Evolutionary conservation across 305 asterid genomes (phyloP).

Genomic region (Fraxinus dipetala): DNA sequence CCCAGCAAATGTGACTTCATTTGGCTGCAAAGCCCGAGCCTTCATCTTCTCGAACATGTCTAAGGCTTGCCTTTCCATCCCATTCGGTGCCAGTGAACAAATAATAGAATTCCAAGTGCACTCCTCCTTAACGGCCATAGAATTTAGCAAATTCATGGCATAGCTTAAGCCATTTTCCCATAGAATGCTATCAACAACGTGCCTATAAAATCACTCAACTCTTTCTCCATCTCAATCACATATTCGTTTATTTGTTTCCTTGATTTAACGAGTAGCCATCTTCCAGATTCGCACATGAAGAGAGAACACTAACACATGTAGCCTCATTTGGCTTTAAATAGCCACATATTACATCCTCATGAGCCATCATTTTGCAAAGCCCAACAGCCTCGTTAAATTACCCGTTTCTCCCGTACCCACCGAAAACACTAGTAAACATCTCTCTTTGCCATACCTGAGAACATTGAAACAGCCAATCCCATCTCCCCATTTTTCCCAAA

Average conservation of each 20-base stretch:
- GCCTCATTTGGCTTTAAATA: conserved; percentile 71
- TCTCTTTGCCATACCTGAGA: conserved; percentile 43
- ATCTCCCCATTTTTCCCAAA: conserved; percentile 60
- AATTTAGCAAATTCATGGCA: conserved; percentile 42
- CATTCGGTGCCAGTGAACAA: conserved; percentile 63
- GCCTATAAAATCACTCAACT: conserved; percentile 47
- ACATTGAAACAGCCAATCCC: conserved; percentile 46
- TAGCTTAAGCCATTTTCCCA: conserved; percentile 57
- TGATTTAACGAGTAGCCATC: conserved; percentile 36
- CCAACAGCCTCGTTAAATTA: conserved; percentile 44
- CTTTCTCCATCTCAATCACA: conserved; percentile 46
- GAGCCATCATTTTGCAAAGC: conserved; percentile 54
- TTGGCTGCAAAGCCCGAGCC: conserved; percentile 34
- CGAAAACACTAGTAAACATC: conserved; percentile 65
- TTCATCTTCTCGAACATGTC: conserved; percentile 57
- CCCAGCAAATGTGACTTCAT: conserved; percentile 66
- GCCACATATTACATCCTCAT: conserved; percentile 41
- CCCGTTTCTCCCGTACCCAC: conserved; percentile 48
- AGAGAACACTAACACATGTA: conserved; percentile 63
- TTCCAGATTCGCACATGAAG: conserved; percentile 57
- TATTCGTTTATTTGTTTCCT: conserved; percentile 76
- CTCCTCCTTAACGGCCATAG: conserved; percentile 44
- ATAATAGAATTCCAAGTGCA: conserved; percentile 93
- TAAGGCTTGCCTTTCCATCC: conserved; percentile 60
- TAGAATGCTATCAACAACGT: conserved; percentile 61